Base-by-base conservation (phyloP, 2,329 filamentous ascomycete genomes). In the Emydomyces testavorans region DNA sequence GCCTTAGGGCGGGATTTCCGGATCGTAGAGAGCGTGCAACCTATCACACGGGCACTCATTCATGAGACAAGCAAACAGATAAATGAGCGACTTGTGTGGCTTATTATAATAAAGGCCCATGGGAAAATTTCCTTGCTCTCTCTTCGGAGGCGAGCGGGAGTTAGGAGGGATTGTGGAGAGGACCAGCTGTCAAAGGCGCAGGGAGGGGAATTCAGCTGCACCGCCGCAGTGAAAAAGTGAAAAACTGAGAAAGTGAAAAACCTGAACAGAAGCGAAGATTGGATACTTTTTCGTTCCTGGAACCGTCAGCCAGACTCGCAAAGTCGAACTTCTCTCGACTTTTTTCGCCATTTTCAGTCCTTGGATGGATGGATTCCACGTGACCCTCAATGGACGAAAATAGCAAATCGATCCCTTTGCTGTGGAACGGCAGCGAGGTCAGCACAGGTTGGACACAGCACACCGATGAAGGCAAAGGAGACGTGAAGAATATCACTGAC, bases 11-110 rank as follows among this genome's bases (percentile, higher is more conserved):
- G 46, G n/a, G 48, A 49, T 39, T 58, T 58, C 56, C 58, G 60
- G 58, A 63, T 61, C 57, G 60, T 56, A 50, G 55, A 49, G 46
- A 60, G 48, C 52, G 62, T 57, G 56, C 61, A 59, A 53, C 58
- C 62, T 52, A 58, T 54, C 41, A 50, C 54, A 50, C 59, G 53
- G 54, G 59, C 56, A 57, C 57, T 64, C 65, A 67, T 67, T 58
- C 62, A 42, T 13, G 34, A 49, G 23, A 26, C 3, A 7, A 35
- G 26, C 29, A 44, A 35, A 35, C 18, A 31, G 21, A 21, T 23
- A 18, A 37, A 45, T 10, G 43, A 46, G 43, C 24, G 35, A 31
- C 43, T 31, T 15, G 32, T 13, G 21, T 10, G 21, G n/a, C 4
- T 35, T 24, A 31, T 3, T 11, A 31, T 3, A 29, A 29, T 7